Base-by-base conservation (phyloP, 192 early-diverging fungal genomes). In the Mortierella hygrophila region DNA sequence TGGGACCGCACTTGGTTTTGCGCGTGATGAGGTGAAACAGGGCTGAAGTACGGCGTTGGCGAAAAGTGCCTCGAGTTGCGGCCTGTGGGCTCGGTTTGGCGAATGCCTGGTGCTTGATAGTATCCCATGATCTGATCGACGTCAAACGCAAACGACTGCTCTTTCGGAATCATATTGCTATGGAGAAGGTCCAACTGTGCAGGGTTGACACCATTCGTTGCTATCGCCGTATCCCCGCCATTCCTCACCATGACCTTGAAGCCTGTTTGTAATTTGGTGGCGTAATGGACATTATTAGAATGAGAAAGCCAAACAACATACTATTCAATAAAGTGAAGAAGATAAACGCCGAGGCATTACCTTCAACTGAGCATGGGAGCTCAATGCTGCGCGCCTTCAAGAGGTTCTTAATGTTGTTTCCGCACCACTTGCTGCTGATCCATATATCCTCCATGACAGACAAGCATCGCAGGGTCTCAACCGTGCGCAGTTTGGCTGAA, bases 121-220 rank as follows among this genome's bases (percentile, higher is more conserved):
- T 86, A 86, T 7, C 79, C 84, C 84, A 86, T 81, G 54, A 86
- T 86, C 72, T 86, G 84, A 65, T 86, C 74, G 0, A 86, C 79
- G 47, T 86, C 84, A 78, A 86, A 86, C 6, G 84, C 84, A 49
- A 81, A 86, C 38, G 70, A 74, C 38, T 80, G 75, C 41, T 86
- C 84, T n/a, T 86, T 86, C 1, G 84, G 84, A 20, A 81, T 75
- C 23, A 55, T 18, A 20, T 40, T 65, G 0, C 42, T 70, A 29
- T 70, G 1, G 0, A 37, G 44, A 32, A 70, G 13, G 15, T 80
- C 84, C 18, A 72, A 5, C 35, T 86, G 75, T 21, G 69, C 70
- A 6, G 49, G 70, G 35, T 60, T 73, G 37, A 69, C 35, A 20
- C 40, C 71, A 32, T 80, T 77, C 20, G 74, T 40, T 20, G 63